phyloP scores from a whole-genome alignment of 2,329 filamentous ascomycete species.

The Fusarium sp. region DNA sequence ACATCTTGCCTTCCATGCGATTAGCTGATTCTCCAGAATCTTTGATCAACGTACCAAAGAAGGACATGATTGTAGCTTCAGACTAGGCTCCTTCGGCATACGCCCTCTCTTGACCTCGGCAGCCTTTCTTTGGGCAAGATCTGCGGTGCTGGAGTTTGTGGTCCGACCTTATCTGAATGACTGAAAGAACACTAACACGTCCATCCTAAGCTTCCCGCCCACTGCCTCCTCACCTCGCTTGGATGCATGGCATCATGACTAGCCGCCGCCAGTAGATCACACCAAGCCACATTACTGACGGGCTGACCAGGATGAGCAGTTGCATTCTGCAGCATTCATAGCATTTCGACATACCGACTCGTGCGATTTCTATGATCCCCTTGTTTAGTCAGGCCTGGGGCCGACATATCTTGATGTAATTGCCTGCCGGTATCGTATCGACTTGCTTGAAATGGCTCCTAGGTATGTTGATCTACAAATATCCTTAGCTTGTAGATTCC shows the following conservation, averaged over 20 bases:
- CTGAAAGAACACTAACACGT: not conserved
- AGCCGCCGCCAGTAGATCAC: slow-evolving; percentile 3
- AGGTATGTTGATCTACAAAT: slow-evolving; percentile 10
- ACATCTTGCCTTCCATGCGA: not conserved
- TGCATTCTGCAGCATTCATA: not conserved
- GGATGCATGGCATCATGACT: slow-evolving; percentile 13
- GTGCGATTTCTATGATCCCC: slow-evolving; percentile 6
- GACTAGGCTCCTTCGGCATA: slow-evolving; percentile 5
- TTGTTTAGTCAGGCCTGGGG: not conserved
- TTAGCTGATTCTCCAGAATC: not conserved
- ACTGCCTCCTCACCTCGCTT: slow-evolving; percentile 11
- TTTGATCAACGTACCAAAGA: not conserved
- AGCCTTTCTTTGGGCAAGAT: slow-evolving; percentile 34
- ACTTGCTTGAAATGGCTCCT: slow-evolving; percentile 8
- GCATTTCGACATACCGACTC: slow-evolving; percentile 14
- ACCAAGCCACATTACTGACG: slow-evolving; percentile 1
- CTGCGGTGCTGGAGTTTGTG: slow-evolving; percentile 11
- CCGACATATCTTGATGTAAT: not conserved
- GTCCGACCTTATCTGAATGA: slow-evolving; percentile 1
- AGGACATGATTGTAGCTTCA: not conserved
- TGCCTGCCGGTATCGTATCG: not conserved
- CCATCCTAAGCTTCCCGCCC: not conserved
- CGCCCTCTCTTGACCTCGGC: slow-evolving; percentile 20
- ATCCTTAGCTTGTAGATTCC: not conserved
- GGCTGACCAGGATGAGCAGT: not conserved